Evolutionary conservation across 2,329 filamentous ascomycete genomes (phyloP).

Genomic region (Domatiomyces catenatus): DNA sequence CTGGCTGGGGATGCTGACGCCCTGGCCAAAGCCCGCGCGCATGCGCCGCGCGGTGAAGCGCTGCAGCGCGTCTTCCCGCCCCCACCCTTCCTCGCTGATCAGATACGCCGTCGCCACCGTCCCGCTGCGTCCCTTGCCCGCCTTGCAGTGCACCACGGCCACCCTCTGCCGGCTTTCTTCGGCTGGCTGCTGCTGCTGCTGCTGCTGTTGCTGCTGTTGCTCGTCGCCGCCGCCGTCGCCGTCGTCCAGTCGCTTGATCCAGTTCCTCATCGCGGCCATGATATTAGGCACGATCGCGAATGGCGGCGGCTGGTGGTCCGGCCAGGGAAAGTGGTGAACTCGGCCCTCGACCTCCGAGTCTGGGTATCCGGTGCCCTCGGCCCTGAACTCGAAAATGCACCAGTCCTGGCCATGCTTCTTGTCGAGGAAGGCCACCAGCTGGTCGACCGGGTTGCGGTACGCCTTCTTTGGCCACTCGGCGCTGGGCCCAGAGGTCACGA

Average conservation of each 20-base stretch:
- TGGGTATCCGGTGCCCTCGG: constrained; percentile 89
- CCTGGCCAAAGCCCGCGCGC: constrained; percentile 73
- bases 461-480: constrained; percentile 79
- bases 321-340: constrained; percentile 86
- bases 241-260: constrained; percentile 46
- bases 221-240: no score
- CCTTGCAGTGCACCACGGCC: constrained; percentile 90
- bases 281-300: constrained; percentile 79
- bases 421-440: constrained; percentile 77
- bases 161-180: constrained; percentile 42
- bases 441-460: constrained; percentile 84
- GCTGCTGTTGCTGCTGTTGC: constrained; percentile 17
- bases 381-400: constrained; percentile 96
- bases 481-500: constrained; percentile 70
- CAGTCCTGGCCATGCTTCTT: constrained; percentile 67
- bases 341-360: constrained; percentile 75
- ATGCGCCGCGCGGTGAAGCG: constrained; percentile 72
- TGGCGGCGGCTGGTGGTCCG: constrained; percentile 91
- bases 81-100: constrained; percentile 70
- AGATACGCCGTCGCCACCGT: constrained; percentile 79
- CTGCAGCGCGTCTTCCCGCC: constrained; percentile 45
- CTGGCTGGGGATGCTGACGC: constrained; percentile 87
- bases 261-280: constrained; percentile 83
- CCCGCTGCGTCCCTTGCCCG: constrained; percentile 84
- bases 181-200: constrained; percentile 15